These are phyloP conservation scores for Trichoderma polysporum DNA, from an alignment of 2,329 filamentous ascomycete genomes.

Conservation along the genomic window DNA sequence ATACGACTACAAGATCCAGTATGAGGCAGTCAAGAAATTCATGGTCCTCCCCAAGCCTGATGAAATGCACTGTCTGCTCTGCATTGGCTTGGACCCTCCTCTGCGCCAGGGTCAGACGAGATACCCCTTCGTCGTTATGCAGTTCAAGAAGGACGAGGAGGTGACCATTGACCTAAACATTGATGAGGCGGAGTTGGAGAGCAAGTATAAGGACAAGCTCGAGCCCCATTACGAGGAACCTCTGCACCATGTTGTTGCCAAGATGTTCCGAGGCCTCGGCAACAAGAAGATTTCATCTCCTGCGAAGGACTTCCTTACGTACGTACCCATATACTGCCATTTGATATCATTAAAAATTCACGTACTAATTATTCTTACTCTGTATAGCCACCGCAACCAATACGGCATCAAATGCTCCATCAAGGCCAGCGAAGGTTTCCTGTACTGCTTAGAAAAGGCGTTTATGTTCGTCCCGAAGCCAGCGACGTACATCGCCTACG, in stretches of 20 bases:
- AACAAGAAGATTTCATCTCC: slow-evolving; percentile 95
- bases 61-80: slow-evolving; percentile 92
- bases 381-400: slow-evolving; percentile 75
- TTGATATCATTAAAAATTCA: neutral
- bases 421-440: slow-evolving; percentile 96
- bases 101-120: slow-evolving; percentile 95
- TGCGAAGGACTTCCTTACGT: slow-evolving; percentile 88
- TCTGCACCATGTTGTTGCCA: slow-evolving; percentile 87
- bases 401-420: slow-evolving; percentile 99
- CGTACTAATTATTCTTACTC: neutral
- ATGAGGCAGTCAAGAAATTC: slow-evolving; percentile 97
- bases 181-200: slow-evolving; percentile 81
- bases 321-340: slow-evolving; percentile 30
- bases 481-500: slow-evolving; percentile 93
- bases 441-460: slow-evolving; percentile 96
- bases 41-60: slow-evolving; percentile 99
- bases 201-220: slow-evolving; percentile 85
- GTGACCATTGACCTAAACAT: slow-evolving; percentile 96
- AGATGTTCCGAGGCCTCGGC: slow-evolving; percentile 90
- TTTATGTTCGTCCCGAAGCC: slow-evolving; percentile 99
- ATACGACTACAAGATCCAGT: slow-evolving; percentile 99
- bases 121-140: slow-evolving; percentile 98
- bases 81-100: slow-evolving; percentile 89
- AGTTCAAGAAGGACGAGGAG: slow-evolving; percentile 97
- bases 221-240: slow-evolving; percentile 89